Conservation (phyloP, 2,329 filamentous ascomycete species). For the Xylaria sp. region DNA sequence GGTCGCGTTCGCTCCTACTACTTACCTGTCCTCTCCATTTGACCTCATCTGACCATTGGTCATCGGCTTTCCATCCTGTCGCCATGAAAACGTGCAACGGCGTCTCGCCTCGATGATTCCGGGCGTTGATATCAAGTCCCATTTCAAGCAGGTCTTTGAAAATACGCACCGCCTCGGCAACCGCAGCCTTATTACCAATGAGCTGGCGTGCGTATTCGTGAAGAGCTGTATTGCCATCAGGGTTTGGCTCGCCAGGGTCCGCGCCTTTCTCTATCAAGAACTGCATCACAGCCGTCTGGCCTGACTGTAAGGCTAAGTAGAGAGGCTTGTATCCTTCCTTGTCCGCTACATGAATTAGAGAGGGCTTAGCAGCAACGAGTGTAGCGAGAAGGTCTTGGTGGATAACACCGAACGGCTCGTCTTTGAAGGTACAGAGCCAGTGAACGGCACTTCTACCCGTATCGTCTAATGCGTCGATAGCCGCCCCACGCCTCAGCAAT, state of each 20-base stretch:
- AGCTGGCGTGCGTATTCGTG: slow-evolving; percentile 10
- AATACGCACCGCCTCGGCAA: background rate
- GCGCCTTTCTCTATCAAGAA: slow-evolving; percentile 11
- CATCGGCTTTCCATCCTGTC: background rate
- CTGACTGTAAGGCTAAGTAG: slow-evolving; percentile 5
- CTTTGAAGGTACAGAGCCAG: slow-evolving; percentile 16
- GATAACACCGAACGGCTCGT: background rate
- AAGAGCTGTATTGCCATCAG: slow-evolving; percentile 11
- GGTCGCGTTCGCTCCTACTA: background rate
- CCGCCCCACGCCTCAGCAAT: background rate
- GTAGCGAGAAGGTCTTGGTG: slow-evolving; percentile 4
- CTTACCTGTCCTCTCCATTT: background rate
- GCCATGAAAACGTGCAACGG: slow-evolving; percentile 10
- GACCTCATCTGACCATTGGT: background rate
- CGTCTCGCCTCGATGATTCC: slow-evolving; percentile 6
- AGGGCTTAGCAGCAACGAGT: background rate
- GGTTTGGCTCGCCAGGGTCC: background rate
- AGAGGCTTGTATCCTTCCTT: slow-evolving; percentile 6
- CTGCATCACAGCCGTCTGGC: background rate
- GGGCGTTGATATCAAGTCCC: slow-evolving; percentile 8
- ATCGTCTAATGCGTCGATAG: slow-evolving; percentile 9
- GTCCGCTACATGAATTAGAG: slow-evolving; percentile 7
- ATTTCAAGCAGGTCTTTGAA: background rate
- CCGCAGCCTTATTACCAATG: background rate
- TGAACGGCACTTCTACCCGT: slow-evolving; percentile 14